Evolutionary conservation across 495 filamentous ascomycete species (phyloP), one percentile per base, ranked within the genome.

Genomic region (Talaromyces liani): DNA sequence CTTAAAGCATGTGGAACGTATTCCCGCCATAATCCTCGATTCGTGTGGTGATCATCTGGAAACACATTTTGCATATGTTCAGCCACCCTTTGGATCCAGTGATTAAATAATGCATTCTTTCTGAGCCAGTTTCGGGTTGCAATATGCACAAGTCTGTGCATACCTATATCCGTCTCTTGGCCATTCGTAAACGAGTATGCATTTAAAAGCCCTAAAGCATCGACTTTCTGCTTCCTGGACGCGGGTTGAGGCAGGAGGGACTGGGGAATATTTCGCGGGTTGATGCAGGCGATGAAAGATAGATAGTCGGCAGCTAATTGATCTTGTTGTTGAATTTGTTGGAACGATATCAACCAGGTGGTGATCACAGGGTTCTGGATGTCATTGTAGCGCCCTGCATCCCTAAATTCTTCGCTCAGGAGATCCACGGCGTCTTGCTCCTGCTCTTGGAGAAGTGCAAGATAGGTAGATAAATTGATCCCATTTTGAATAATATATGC

Each of bases 291-390:
- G 59, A 80, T 73, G 63, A 78, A 77, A 9, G 63, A 64, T n/a
- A 81, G 57, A 39, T 73, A 67, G 1, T 75, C n/a, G n/a, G 72
- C 72, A 4, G 77, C 77, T 9, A 64, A 14, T 0, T 36, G 22
- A 56, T 79, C 64, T 16, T 54, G 53, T 22, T 67, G 53, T 55
- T 67, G 69, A 20, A 81, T 77, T 57, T 80, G 74, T 2, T 76
- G 68, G 60, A 82, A 79, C 8, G 78, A 79, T 20, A 82, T 71
- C 1, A 76, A 67, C 79, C 75, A 83, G 3, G 80, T 84, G 3
- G 66, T 70, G 20, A 77, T 77, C 8, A 83, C 71, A 2, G 79
- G 70, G 65, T 81, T 81, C 58, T 76, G 71, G 24, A 67, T 69
- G 5, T 67, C 69, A 4, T 3, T 4, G 61, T 81, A 77, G 33